A percentile compares a stretch with the other conserved stretches of the same genome.
Conservation (phyloP, 2,329 filamentous ascomycete species). For the Alternaria consortialis region DNA sequence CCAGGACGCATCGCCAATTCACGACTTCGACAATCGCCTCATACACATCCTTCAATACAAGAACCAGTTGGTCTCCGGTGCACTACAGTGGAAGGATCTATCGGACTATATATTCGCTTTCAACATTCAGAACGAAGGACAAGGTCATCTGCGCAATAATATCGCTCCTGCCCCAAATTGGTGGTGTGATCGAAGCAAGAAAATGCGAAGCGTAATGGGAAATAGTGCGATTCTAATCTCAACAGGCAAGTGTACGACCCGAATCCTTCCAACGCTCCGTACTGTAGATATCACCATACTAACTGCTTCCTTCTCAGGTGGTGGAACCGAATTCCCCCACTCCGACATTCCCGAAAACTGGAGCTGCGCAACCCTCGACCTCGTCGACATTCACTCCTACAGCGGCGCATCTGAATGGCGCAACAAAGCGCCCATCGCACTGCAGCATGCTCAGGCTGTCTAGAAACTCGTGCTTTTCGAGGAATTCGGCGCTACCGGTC, state of each 20-base stretch:
- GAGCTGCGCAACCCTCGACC: conserved; percentile 4
- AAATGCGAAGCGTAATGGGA: conserved; percentile 16
- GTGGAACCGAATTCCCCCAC: background rate
- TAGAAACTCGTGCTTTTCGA: conserved; percentile 14
- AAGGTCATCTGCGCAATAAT: conserved; percentile 14
- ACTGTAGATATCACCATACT: background rate
- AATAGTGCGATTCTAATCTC: conserved; percentile 13
- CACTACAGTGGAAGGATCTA: conserved; percentile 9
- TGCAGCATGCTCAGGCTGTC: conserved; percentile 8
- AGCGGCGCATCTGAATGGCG: conserved; percentile 10
- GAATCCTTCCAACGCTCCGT: too few species aligned
- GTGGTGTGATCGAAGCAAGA: conserved; percentile 19
- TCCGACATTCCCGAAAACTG: background rate
- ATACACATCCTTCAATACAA: conserved; percentile 5
- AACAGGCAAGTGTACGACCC: background rate
- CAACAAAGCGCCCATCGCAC: conserved; percentile 11
- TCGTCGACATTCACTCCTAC: conserved; percentile 16
- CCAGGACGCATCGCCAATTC: conserved; percentile 16
- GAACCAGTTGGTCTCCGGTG: background rate
- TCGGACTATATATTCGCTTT: conserved; percentile 14
- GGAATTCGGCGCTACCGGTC: conserved; percentile 13
- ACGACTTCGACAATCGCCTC: conserved; percentile 18
- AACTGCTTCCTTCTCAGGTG: background rate
- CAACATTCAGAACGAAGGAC: conserved; percentile 18
- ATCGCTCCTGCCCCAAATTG: conserved; percentile 8